Evolutionary conservation across 176 grass and related monocot genomes (phyloP), one percentile per base, ranked within the genome.

Genomic region (Secale cereale): DNA sequence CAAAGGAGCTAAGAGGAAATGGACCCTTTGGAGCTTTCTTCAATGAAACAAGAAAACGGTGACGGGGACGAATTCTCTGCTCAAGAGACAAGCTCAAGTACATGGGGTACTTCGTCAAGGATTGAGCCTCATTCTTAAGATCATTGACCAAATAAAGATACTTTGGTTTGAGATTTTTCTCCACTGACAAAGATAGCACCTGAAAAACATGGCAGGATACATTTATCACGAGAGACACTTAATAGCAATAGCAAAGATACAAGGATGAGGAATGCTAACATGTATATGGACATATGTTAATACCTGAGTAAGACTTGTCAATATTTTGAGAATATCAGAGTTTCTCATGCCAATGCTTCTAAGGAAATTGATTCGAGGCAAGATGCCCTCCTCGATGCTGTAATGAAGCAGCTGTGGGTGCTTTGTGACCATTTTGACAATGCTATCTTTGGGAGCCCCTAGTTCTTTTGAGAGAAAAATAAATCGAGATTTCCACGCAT

Each of bases 371-470:
- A 98, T 92, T 82, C 91, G 87, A 83, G 93, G 97, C 86, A 98
- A 86, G 78, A 98, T 94, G 68, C 97, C 97, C 87, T 98, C 89
- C 81, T 98, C 86, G 78, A 98, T 95, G 87, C 93, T 98, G 90
- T 98, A 98, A 82, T 98, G 93, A 78, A 95, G 94, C 67, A 98
- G 90, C 78, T 94, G 97, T 28, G 93, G 97, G 80, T 98, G 96
- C 69, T 98, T 98, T 41, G 83, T 94, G 78, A 95, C 91, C 97
- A 98, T 95, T 60, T 95, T 98, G 74, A 95, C 97, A 83, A 98
- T 89, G 76, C 63, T 98, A 91, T 90, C 84, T 88, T 92, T 98
- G 54, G 97, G 88, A 33, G 93, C 97, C 25, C 89, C 93, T 30
- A 98, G 67, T 83, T 98, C 97, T 77, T 87, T 98, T 60, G 97